phyloP scores from a whole-genome alignment of 176 grass and related monocot genomes.

The Dendrocalamus sinicus region DNA sequence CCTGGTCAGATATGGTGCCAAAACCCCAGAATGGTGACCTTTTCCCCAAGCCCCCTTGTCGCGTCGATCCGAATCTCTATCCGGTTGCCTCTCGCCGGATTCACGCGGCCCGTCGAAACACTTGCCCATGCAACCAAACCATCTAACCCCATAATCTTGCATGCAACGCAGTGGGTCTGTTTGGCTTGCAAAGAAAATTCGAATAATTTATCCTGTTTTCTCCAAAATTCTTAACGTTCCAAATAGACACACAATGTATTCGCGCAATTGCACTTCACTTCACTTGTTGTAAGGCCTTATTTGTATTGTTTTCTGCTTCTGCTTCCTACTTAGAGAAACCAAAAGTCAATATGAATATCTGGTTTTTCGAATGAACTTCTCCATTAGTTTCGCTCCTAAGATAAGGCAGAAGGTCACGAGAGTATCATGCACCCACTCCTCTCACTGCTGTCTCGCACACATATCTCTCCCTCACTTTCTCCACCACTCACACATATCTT shows the following conservation, averaged over 20 bases:
- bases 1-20: background rate
- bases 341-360: too few relatives aligned
- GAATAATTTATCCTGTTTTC: background rate
- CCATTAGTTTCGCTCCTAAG: too few relatives aligned
- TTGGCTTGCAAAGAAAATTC: background rate
- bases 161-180: background rate
- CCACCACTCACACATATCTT: too few relatives aligned
- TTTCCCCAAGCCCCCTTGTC: conserved; percentile 4
- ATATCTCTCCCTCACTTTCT: too few relatives aligned
- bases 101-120: conserved; percentile 3
- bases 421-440: too few relatives aligned
- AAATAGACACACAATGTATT: background rate
- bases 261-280: background rate
- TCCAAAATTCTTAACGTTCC: background rate
- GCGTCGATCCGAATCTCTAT: conserved; percentile 38
- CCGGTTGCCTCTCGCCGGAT: background rate
- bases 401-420: too few relatives aligned
- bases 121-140: background rate
- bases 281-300: background rate
- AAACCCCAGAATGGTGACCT: background rate
- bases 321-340: too few relatives aligned
- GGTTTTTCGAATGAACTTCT: too few relatives aligned
- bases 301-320: too few relatives aligned
- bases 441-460: too few relatives aligned
- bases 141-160: background rate